Evolutionary conservation across 371 early-diverging fungal genomes (phyloP).

Genomic region (Mortierella sp.): DNA sequence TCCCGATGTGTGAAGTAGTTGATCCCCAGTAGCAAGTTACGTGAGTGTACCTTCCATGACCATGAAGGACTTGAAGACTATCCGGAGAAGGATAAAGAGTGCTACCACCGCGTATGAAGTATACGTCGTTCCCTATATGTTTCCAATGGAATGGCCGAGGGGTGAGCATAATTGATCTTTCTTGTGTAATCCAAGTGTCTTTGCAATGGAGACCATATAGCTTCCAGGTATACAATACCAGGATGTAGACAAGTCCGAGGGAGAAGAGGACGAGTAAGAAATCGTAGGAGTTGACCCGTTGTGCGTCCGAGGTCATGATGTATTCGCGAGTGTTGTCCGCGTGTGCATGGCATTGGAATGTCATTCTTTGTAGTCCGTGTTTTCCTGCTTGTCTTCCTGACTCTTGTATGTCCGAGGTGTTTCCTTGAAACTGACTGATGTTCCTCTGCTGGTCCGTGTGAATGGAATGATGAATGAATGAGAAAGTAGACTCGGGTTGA

Average conservation of each 20-base stretch:
- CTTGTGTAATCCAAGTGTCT: too few relatives aligned
- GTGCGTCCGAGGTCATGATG: constrained; percentile 54
- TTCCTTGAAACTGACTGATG: background rate
- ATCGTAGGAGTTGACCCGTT: constrained; percentile 50
- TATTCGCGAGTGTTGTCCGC: constrained; percentile 58
- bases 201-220: too few relatives aligned
- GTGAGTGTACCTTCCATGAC: constrained; percentile 59
- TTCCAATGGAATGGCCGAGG: background rate
- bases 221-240: too few relatives aligned
- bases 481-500: too few relatives aligned
- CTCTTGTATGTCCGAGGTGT: background rate
- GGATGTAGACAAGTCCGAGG: constrained; percentile 21
- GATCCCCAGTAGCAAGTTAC: too few relatives aligned
- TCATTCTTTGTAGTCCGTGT: constrained; percentile 11
- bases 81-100: constrained; percentile 23
- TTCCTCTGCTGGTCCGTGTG: background rate
- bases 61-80: constrained; percentile 46
- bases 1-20: too few relatives aligned
- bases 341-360: constrained; percentile 51
- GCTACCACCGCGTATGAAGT: constrained; percentile 33
- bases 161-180: too few relatives aligned
- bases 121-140: constrained; percentile 27
- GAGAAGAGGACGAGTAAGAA: constrained; percentile 36
- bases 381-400: background rate
- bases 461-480: background rate